These are phyloP conservation scores for Phaffia australis DNA, from an alignment of 768 basidiomycete genomes.

Conservation along the genomic window DNA sequence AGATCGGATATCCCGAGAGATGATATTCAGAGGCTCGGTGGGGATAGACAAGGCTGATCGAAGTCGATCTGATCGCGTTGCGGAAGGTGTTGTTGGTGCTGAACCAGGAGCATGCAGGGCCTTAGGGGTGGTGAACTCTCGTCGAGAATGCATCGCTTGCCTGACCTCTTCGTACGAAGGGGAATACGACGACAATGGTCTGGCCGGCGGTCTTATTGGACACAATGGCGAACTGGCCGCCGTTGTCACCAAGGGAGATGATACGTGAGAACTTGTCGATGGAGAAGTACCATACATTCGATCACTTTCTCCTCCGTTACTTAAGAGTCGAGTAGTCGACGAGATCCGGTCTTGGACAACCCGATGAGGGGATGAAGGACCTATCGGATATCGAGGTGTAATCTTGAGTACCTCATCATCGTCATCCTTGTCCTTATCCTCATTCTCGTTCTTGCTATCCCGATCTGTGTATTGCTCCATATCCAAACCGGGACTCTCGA, in stretches of 20 bases:
- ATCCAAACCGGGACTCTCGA: no score
- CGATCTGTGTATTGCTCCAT: background rate
- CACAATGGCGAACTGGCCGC: background rate
- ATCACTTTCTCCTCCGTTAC: no score
- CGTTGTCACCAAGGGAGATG: no score
- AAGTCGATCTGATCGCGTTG: background rate
- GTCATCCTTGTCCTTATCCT: slow-evolving; percentile 11
- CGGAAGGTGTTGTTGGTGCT: no score
- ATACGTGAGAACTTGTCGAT: no score
- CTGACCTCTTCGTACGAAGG: slow-evolving; percentile 9
- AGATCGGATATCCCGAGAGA: background rate
- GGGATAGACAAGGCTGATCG: background rate
- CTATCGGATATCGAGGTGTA: slow-evolving; percentile 11
- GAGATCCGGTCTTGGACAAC: background rate
- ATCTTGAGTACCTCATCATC: slow-evolving; percentile 12
- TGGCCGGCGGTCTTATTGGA: slow-evolving; percentile 1
- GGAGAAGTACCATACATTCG: no score
- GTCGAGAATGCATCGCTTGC: slow-evolving; percentile 3
- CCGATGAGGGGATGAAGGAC: background rate
- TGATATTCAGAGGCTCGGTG: background rate
- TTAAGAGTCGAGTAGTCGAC: no score
- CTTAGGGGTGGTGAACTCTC: background rate
- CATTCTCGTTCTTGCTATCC: background rate
- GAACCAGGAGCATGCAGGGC: background rate
- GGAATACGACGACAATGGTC: background rate